Conservation (phyloP, 2,329 filamentous ascomycete species). For the Macrophomina tecta region DNA sequence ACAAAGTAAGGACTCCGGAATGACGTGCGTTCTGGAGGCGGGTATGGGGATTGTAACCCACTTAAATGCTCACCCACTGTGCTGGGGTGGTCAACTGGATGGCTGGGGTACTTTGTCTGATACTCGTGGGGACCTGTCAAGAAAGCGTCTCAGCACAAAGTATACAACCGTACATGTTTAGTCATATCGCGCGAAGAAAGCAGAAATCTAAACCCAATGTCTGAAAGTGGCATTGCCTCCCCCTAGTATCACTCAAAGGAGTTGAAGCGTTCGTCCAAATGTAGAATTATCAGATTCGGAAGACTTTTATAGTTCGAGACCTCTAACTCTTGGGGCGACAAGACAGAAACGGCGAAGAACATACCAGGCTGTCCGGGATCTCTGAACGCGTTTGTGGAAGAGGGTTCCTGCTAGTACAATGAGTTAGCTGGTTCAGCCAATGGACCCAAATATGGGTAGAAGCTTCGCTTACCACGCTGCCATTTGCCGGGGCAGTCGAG, state of each 20-base stretch:
- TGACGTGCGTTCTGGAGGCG: background rate
- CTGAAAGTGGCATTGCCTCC: too few relatives aligned
- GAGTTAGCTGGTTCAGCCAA: background rate
- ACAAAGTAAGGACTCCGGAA: constrained; percentile 28
- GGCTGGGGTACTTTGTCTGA: background rate
- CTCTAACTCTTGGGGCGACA: too few relatives aligned
- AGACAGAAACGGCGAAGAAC: background rate
- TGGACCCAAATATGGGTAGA: background rate
- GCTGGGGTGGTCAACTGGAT: background rate
- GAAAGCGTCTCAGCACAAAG: too few relatives aligned
- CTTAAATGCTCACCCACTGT: background rate
- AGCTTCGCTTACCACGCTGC: background rate
- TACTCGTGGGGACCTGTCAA: background rate
- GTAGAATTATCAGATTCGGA: too few relatives aligned
- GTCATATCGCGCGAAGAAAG: too few relatives aligned
- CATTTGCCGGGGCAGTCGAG: background rate
- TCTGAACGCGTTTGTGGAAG: background rate
- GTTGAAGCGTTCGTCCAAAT: too few relatives aligned
- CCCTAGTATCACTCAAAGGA: too few relatives aligned
- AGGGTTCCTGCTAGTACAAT: background rate
- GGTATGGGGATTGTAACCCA: background rate
- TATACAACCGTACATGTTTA: too few relatives aligned
- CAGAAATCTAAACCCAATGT: too few relatives aligned
- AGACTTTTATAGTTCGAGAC: too few relatives aligned
- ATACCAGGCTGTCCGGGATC: background rate